Evolutionary conservation across 495 filamentous ascomycete species (phyloP), one percentile per base, ranked within the genome.

Genomic region (Aspergillus saccharolyticus): DNA sequence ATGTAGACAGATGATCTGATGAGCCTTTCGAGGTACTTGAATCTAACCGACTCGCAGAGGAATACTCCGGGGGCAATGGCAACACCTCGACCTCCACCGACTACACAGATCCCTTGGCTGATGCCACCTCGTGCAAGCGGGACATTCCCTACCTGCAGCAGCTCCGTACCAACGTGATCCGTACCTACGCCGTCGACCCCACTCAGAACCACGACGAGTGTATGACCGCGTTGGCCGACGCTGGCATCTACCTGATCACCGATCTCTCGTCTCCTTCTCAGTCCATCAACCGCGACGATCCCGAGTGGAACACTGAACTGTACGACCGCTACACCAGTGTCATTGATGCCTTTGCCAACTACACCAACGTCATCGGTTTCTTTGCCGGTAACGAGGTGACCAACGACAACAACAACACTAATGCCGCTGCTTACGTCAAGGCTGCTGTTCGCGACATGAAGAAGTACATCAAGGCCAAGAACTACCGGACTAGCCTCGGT

Each of bases 361-460:
- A 96, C 75, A 80, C 78, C 71, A 98, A 98, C 69, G 83, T 88
- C 54, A 83, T 98, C 56, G 94, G 95, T 64, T 98, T 97, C 84
- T 97, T 97, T 72, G 89, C 92, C 53, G 95, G 95, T 63, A 97
- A 98, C 70, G 94, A 98, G 74, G 94, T 97, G 53, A 85, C 90
- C 64, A 96, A 97, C 79, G 77, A 83, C 59, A 73, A 79, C 51
- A 90, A 82, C 75, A 96, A 95, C 80, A 97, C 92, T 48, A 71
- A 75, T 61, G 89, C 93, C 47, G 91, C 88, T 58, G 89, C 93
- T 52, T 97, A 86, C 71, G 94, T 97, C 69, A 97, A 97, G 81
- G 95, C 93, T 60, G 95, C 95, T 47, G 91, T 96, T 39, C 91
- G 94, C 70, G 93, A 97, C 69, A 89, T 84, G 76, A 98, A 98